A percentile compares a stretch with the other conserved stretches of the same genome.
Conservation (phyloP, 2,329 filamentous ascomycete genomes). For the Pseudogymnoascus sp. region DNA sequence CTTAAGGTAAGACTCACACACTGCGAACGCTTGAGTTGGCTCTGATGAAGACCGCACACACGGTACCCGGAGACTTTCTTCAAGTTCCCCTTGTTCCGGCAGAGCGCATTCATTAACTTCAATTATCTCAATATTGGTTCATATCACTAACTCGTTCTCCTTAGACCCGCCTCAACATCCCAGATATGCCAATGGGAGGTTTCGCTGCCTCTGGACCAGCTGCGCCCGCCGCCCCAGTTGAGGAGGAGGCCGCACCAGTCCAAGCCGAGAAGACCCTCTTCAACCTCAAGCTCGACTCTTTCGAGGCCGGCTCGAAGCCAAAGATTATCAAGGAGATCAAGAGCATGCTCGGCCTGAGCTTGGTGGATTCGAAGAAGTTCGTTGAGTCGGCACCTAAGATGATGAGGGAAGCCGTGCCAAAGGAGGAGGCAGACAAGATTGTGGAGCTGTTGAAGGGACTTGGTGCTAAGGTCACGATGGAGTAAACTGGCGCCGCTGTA, state of each 20-base stretch:
- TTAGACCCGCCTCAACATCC: slow-evolving; percentile 91
- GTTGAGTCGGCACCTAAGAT: slow-evolving; percentile 96
- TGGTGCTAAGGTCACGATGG: slow-evolving; percentile 83
- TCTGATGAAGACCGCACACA: not conserved
- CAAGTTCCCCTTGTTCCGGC: not conserved
- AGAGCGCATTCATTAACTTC: not conserved
- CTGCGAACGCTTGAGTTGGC: not conserved
- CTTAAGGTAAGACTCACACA: slow-evolving; percentile 64
- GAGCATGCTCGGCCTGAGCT: slow-evolving; percentile 81
- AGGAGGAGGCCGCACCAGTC: slow-evolving; percentile 80
- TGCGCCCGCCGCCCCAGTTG: slow-evolving; percentile 59
- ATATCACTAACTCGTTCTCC: slow-evolving; percentile 11
- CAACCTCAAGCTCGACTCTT: slow-evolving; percentile 85
- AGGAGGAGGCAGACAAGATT: slow-evolving; percentile 99
- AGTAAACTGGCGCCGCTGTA: slow-evolving; percentile 31
- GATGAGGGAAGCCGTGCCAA: slow-evolving; percentile 98
- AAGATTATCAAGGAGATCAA: slow-evolving; percentile 99
- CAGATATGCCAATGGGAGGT: slow-evolving; percentile 89
- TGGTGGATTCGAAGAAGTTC: slow-evolving; percentile 99
- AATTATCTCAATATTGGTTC: not conserved
- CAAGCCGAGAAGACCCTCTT: slow-evolving; percentile 96
- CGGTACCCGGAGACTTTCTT: not conserved
- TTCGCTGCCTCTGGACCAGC: slow-evolving; percentile 60
- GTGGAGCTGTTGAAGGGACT: slow-evolving; percentile 88
- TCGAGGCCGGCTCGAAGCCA: slow-evolving; percentile 83